Conservation (phyloP, 257 asterid species). For the Capsicum baccatum region DNA sequence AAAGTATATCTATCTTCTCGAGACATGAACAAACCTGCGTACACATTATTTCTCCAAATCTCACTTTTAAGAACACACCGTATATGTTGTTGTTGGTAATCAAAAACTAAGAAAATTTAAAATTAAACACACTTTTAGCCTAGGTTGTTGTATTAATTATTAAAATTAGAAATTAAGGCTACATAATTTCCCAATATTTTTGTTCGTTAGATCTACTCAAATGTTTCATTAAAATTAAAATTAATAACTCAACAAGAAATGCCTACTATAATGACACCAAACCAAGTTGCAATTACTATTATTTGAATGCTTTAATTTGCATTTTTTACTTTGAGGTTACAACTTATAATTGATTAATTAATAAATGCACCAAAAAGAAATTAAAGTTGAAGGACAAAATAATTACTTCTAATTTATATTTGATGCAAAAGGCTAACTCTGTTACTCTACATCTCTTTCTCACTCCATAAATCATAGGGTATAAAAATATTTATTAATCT, state of each 20-base stretch:
- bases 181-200: background rate
- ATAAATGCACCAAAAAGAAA: background rate
- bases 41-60: accelerated
- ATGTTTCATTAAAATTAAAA: slow-evolving; percentile 6
- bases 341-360: background rate
- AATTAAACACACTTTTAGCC: background rate
- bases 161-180: background rate
- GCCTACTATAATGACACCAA: background rate
- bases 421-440: background rate
- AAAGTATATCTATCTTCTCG: too few relatives aligned
- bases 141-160: background rate
- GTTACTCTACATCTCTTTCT: background rate
- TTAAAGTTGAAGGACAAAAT: slow-evolving; percentile 2
- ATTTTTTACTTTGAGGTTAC: background rate
- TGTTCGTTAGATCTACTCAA: slow-evolving; percentile 3
- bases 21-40: background rate
- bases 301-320: background rate
- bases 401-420: background rate
- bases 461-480: background rate
- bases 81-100: background rate
- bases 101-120: background rate
- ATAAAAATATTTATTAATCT: background rate
- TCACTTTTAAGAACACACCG: background rate
- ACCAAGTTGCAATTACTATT: background rate
- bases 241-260: slow-evolving; percentile 12